Base-by-base conservation (phyloP, 371 early-diverging fungal species). In the Mucor piriformis region DNA sequence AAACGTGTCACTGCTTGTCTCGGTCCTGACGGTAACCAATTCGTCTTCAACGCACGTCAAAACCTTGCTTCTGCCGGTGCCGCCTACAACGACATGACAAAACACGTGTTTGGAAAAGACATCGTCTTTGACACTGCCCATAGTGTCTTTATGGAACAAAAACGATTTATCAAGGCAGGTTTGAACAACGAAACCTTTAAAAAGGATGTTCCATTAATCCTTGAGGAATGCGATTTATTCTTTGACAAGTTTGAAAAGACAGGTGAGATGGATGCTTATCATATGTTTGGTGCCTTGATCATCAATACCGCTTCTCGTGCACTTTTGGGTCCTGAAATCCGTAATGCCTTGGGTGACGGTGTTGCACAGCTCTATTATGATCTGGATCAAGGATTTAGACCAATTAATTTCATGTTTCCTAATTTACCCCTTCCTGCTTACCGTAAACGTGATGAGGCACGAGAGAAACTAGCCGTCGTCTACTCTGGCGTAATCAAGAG, bases 51-150 rank as follows among this genome's bases (percentile, higher is more conserved):
- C 82, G 90, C 89, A 54, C 92, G 92, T 68, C 79, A 92, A 62
- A 86, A 90, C 63, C 61, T 90, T 63, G 95, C 92, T 50, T 92
- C 92, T 37, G 97, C 97, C 33, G 97, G 95, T 69, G 95, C 89
- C 35, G 96, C 96, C 33, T 97, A 97, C 79, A 90, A 85, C 65
- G 85, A 85, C 27, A 85, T 97, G 81, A 97, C 97, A 16, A 92
- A 90, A 47, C 95, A 95, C n/a, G 97, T 97, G 33, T 97, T 97
- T 77, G 98, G 98, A 51, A 81, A 77, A 54, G 95, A 91, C 23
- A 96, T 97, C 24, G 96, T 97, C 13, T 97, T 97, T 78, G 98
- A 97, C 76, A 92, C 93, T 44, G 88, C 89, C 15, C 95, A 96
- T 78, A 67, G 83, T 54, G 75, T 92, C 57, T 88, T 97, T 63